These are phyloP conservation scores for Pseudocercospora fijiensis DNA, from an alignment of 2,329 filamentous ascomycete genomes.

Conservation along the genomic window DNA sequence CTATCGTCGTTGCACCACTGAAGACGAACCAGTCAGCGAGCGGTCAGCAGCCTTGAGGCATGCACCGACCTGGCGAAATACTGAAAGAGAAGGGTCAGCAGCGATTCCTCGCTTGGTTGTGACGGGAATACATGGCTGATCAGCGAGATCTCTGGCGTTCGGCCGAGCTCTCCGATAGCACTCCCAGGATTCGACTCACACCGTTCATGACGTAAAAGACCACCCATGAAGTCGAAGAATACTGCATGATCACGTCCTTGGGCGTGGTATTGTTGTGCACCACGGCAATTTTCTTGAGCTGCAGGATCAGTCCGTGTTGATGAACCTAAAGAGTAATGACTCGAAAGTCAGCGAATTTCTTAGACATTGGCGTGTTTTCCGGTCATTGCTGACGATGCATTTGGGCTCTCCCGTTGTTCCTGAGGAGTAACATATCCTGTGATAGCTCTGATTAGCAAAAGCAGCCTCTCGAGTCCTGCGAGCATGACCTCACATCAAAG, in stretches of 20 bases:
- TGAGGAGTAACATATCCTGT: slow-evolving; percentile 44
- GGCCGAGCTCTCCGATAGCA: not conserved
- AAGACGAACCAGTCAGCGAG: not conserved
- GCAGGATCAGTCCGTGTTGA: slow-evolving; percentile 43
- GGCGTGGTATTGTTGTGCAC: slow-evolving; percentile 47
- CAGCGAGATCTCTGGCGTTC: not conserved
- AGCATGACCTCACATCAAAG: slow-evolving; percentile 35
- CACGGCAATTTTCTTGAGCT: slow-evolving; percentile 46
- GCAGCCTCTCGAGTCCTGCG: not conserved
- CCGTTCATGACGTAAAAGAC: slow-evolving; percentile 44
- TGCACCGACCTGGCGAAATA: not conserved
- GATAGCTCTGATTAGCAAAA: not conserved
- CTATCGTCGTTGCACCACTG: slow-evolving; percentile 43
- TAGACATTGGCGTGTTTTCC: too few relatives aligned
- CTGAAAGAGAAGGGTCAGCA: not conserved
- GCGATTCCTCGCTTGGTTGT: not conserved
- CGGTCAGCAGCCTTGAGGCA: not conserved
- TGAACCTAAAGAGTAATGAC: too few relatives aligned
- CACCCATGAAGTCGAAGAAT: slow-evolving; percentile 50
- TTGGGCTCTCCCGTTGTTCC: slow-evolving; percentile 49
- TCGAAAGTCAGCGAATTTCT: too few relatives aligned
- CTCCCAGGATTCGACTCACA: not conserved
- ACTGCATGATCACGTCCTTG: slow-evolving; percentile 47
- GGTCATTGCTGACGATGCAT: slow-evolving; percentile 49
- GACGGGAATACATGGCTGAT: not conserved